Base-by-base conservation (phyloP, 352 stramenopile species). In the Globisporangium paddicum region DNA sequence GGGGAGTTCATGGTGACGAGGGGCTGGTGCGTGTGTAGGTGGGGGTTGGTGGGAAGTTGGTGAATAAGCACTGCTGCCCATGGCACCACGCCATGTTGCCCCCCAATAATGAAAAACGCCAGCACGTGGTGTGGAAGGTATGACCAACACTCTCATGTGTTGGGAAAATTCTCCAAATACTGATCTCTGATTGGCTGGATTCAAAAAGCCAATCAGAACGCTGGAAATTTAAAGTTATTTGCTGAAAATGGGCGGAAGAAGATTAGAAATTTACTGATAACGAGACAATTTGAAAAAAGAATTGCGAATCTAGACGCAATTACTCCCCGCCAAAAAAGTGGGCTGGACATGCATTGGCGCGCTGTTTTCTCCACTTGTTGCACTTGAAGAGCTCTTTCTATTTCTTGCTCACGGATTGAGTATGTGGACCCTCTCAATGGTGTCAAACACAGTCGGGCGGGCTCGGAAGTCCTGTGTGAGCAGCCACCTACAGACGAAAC, bases 391-490 rank as follows among this genome's bases (percentile, higher is more conserved):
- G 19, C 55, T 67, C 41, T 48, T 58, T 48, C 35, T 58, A 38
- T 37, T 25, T n/a, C 44, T 32, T 13, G 25, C 25, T 52, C 34
- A 67, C 21, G 41, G 41, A 42, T 64, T 50, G 42, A 71, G 42
- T 21, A 13, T 38, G 58, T 92, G 78, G 28, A 92, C 53, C 14
- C 70, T 75, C 58, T 89, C 73, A 52, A 92, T 88, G 23, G 86
- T 71, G 25, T 88, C 72, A 54, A 86, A 85, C 35, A 90, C 79
- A 42, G 72, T 76, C 59, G 82, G 82, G 50, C 82, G 70, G 8
- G 62, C 53, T 13, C 42, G 52, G 5, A 63, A 57, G 50, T 92
- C 79, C 66, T 86, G 70, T 4, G 56, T 90, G 50, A 92, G 70
- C 58, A 89, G 84, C 79, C 77, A 92, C 40, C 80, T 90, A 60